phyloP scores from a whole-genome alignment of 164 flowering plant species.

The Vitis rotundifolia region DNA sequence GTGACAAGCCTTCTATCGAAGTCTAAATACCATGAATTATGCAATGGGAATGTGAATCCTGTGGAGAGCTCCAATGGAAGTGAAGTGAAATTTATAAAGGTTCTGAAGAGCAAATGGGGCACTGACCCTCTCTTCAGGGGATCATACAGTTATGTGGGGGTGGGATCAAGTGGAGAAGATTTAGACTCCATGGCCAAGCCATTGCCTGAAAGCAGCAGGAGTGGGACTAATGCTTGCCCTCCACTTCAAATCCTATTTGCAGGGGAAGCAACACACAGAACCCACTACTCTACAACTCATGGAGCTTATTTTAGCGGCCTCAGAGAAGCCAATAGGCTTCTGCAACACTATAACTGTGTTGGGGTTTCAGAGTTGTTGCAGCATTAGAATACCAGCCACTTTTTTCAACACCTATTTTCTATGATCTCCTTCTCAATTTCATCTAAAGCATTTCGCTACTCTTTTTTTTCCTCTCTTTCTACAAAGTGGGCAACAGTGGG shows the following conservation, averaged over 20 bases:
- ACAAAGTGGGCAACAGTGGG: constrained; percentile 9
- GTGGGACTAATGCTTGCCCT: constrained; percentile 14
- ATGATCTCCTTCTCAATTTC: constrained; percentile 14
- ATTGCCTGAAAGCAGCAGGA: constrained; percentile 44
- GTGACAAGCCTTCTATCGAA: constrained; percentile 41
- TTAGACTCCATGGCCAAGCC: constrained; percentile 87
- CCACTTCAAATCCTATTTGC: constrained; percentile 91
- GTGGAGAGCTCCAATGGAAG: constrained; percentile 6
- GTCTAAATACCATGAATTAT: constrained; percentile 14
- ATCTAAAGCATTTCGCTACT: not conserved
- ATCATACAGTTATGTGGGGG: constrained; percentile 88
- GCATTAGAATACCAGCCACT: constrained; percentile 10
- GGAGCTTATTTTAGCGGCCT: constrained; percentile 97
- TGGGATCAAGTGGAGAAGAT: constrained; percentile 89
- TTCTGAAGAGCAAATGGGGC: constrained; percentile 85
- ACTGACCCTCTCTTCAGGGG: constrained; percentile 94
- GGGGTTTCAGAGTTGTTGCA: constrained; percentile 19
- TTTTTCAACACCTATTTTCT: constrained; percentile 10
- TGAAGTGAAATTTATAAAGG: constrained; percentile 35
- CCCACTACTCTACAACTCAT: constrained; percentile 97
- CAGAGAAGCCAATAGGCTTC: constrained; percentile 96
- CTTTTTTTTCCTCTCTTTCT: constrained; percentile 17
- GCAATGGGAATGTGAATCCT: constrained; percentile 39
- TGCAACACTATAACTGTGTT: constrained; percentile 64
- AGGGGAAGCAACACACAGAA: constrained; percentile 98